phyloP scores from a whole-genome alignment of 2,329 filamentous ascomycete genomes.

The Paecilomyces formosus region DNA sequence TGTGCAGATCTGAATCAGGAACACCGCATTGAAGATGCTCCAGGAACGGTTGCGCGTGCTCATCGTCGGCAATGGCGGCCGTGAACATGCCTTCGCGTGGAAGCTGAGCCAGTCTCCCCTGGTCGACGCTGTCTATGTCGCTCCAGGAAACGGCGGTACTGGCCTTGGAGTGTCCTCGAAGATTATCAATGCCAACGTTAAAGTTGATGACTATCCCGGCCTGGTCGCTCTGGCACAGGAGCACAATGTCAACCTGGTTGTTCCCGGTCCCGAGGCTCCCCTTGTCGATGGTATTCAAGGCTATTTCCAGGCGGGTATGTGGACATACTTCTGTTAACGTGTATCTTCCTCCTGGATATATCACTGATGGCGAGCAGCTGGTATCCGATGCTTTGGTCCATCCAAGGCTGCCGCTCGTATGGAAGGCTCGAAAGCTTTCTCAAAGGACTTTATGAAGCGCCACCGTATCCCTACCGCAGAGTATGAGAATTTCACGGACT shows the following conservation, averaged over 20 bases:
- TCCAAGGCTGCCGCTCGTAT: slow-evolving; percentile 76
- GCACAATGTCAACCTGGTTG: slow-evolving; percentile 69
- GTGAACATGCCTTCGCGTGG: slow-evolving; percentile 93
- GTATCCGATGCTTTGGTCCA: slow-evolving; percentile 80
- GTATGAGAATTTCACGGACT: slow-evolving; percentile 82
- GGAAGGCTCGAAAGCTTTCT: slow-evolving; percentile 95
- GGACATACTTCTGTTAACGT: slow-evolving; percentile 4
- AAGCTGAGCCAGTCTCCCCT: slow-evolving; percentile 76
- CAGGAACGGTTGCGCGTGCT: slow-evolving; percentile 59
- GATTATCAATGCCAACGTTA: slow-evolving; percentile 65
- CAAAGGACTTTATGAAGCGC: slow-evolving; percentile 95
- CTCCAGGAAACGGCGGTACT: slow-evolving; percentile 82
- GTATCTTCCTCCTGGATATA: background rate
- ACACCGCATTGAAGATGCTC: slow-evolving; percentile 22
- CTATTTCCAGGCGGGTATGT: slow-evolving; percentile 59
- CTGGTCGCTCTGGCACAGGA: slow-evolving; percentile 69
- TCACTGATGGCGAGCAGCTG: slow-evolving; percentile 35
- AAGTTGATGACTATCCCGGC: slow-evolving; percentile 67
- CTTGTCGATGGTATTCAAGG: slow-evolving; percentile 84
- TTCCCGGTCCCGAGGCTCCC: slow-evolving; percentile 89
- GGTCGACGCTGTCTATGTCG: slow-evolving; percentile 65
- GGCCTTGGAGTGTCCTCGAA: slow-evolving; percentile 49
- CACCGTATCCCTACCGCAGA: slow-evolving; percentile 83
- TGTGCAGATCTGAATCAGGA: slow-evolving; percentile 13
- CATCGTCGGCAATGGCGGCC: slow-evolving; percentile 85